Conservation (phyloP, 768 basidiomycete species). For the Leucocoprinus sp. region DNA sequence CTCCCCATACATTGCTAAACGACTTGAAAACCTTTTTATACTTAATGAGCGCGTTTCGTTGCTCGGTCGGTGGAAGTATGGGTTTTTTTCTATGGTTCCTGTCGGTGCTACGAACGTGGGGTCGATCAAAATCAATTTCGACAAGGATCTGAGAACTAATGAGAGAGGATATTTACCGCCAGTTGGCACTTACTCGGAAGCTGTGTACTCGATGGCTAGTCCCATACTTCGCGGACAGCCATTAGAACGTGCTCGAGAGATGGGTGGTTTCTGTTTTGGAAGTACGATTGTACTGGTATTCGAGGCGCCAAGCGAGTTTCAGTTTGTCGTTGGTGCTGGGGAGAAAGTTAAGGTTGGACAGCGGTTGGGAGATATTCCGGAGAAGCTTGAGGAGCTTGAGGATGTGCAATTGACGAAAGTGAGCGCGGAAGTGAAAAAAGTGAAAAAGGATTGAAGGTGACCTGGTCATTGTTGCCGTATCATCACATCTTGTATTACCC, state of each 20-base stretch:
- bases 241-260: constrained; percentile 80
- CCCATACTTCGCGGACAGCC: constrained; percentile 83
- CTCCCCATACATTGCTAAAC: constrained; percentile 90
- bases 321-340: constrained; percentile 68
- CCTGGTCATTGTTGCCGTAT: too few species aligned
- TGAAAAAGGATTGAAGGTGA: constrained; percentile 2
- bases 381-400: constrained; percentile 21
- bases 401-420: not conserved
- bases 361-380: constrained; percentile 54
- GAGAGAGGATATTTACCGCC: constrained; percentile 64
- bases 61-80: constrained; percentile 89
- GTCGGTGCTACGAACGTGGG: constrained; percentile 99
- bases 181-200: constrained; percentile 85
- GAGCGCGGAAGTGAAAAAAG: not conserved
- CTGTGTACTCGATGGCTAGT: constrained; percentile 82
- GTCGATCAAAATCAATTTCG: constrained; percentile 93
- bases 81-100: constrained; percentile 96
- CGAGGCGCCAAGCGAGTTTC: constrained; percentile 82
- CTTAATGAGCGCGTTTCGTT: constrained; percentile 97
- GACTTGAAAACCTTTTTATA: constrained; percentile 88
- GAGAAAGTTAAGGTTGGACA: constrained; percentile 87
- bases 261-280: constrained; percentile 95
- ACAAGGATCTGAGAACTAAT: constrained; percentile 86
- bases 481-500: too few species aligned
- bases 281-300: constrained; percentile 96